A percentile compares a stretch with the other conserved stretches of the same genome.
phyloP scores from a whole-genome alignment of 1,284 basidiomycete genomes.

The Neotropicomus parvogracilis region DNA sequence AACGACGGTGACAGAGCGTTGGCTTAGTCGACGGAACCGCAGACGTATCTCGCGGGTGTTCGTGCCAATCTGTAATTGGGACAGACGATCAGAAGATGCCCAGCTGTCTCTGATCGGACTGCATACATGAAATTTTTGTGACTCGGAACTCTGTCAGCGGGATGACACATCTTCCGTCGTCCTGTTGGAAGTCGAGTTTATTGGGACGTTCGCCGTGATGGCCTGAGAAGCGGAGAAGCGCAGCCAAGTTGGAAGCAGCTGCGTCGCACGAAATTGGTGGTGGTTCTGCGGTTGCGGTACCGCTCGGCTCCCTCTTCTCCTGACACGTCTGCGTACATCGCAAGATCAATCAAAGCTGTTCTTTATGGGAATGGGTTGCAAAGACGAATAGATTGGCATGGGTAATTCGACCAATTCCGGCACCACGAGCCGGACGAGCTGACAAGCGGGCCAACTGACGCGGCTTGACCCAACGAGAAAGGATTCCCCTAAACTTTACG shows the following conservation, averaged over 20 bases:
- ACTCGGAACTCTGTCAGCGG: background rate
- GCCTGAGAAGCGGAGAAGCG: constrained; percentile 4
- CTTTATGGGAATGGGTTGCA: background rate
- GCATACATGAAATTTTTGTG: background rate
- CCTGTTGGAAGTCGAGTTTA: constrained; percentile 1
- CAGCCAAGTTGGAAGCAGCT: constrained; percentile 17
- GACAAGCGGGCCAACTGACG: constrained; percentile 2
- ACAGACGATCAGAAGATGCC: constrained; percentile 5
- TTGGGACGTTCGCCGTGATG: constrained; percentile 2
- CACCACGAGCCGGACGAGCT: background rate
- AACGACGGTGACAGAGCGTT: constrained; percentile 20
- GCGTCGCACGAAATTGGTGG: background rate
- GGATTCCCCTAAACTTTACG: constrained; percentile 1
- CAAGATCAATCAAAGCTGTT: constrained; percentile 15
- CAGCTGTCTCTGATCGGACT: constrained; percentile 3
- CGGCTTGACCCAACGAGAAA: background rate
- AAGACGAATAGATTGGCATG: too few species aligned
- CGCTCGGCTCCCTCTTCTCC: constrained; percentile 11
- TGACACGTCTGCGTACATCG: constrained; percentile 10
- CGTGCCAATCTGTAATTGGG: constrained; percentile 7
- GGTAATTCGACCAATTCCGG: background rate
- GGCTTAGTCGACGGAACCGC: constrained; percentile 2
- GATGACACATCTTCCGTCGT: background rate
- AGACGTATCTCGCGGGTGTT: constrained; percentile 1
- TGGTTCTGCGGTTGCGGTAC: constrained; percentile 12